Percentiles rank a stretch among this genome's conserved stretches.
phyloP scores from a whole-genome alignment of 768 basidiomycete genomes.

The Trametes meyenii region DNA sequence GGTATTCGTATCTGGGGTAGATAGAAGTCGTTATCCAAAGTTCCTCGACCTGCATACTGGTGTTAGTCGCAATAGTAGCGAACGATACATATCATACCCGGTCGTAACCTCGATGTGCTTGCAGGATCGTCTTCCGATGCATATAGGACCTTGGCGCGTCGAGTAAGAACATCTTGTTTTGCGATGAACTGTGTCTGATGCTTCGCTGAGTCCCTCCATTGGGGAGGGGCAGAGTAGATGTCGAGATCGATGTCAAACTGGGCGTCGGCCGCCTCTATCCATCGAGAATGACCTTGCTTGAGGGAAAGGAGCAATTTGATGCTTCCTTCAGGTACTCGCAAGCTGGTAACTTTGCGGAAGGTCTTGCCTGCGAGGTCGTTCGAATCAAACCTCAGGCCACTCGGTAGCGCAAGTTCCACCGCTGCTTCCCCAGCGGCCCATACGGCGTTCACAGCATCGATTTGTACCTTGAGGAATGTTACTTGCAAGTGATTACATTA shows the following conservation, averaged over 20 bases:
- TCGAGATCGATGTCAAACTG: conserved; percentile 63
- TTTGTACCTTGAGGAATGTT: conserved; percentile 76
- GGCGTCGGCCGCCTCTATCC: conserved; percentile 68
- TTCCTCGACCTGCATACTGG: conserved; percentile 26
- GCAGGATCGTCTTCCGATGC: conserved; percentile 29
- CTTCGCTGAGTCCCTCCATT: conserved; percentile 52
- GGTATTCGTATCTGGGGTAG: conserved; percentile 37
- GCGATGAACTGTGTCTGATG: conserved; percentile 68
- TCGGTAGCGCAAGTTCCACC: conserved; percentile 53
- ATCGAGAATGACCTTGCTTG: conserved; percentile 44
- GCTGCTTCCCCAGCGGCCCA: conserved; percentile 59
- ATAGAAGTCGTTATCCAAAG: conserved; percentile 56
- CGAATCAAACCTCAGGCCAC: conserved; percentile 64
- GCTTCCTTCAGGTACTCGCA: conserved; percentile 55
- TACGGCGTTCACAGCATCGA: conserved; percentile 56
- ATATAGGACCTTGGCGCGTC: conserved; percentile 61
- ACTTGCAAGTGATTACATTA: conserved; percentile 48
- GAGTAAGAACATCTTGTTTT: conserved; percentile 71
- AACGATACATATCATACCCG: conserved; percentile 25
- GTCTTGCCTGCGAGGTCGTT: conserved; percentile 76
- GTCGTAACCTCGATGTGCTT: conserved; percentile 16
- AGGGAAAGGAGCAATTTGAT: conserved; percentile 54
- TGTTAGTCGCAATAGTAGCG: conserved; percentile 2
- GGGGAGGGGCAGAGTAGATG: conserved; percentile 64
- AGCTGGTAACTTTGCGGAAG: conserved; percentile 63